Evolutionary conservation across 2,329 filamentous ascomycete genomes (phyloP).

Genomic region (Endoconidiophora laricicola): DNA sequence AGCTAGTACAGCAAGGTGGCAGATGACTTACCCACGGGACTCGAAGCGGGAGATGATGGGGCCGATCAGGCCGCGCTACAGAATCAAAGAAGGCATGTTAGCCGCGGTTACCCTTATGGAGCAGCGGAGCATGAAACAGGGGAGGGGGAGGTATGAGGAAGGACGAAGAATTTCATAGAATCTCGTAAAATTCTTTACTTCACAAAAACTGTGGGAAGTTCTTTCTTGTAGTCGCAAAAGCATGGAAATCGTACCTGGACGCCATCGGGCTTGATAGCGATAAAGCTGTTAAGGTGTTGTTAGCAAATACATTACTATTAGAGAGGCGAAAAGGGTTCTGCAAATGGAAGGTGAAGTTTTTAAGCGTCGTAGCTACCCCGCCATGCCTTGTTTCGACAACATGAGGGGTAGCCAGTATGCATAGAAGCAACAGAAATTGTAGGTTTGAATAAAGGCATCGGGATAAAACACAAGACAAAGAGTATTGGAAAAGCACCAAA

Average conservation of each 20-base stretch:
- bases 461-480: not conserved
- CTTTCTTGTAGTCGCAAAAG: not conserved
- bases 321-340: conserved; percentile 18
- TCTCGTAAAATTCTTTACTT: conserved; percentile 3
- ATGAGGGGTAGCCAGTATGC: too few species aligned
- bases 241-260: conserved; percentile 65
- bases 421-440: not conserved
- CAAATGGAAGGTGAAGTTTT: conserved; percentile 3
- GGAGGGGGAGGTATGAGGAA: conserved; percentile 5
- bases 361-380: not conserved
- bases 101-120: conserved; percentile 5
- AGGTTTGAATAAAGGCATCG: not conserved
- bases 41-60: conserved; percentile 98
- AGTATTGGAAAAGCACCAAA: too few species aligned
- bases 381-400: not conserved
- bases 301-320: not conserved
- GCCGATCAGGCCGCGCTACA: conserved; percentile 86
- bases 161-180: conserved; percentile 7
- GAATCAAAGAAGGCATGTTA: conserved; percentile 6
- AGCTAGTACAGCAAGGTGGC: not conserved
- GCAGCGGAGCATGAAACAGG: not conserved
- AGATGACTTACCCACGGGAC: conserved; percentile 59
- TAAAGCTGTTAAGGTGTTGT: conserved; percentile 52
- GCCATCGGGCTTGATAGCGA: conserved; percentile 99
- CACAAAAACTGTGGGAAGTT: not conserved